These are phyloP conservation scores for Sonneratia alba DNA, from an alignment of 345 rosid species.

Conservation along the genomic window DNA sequence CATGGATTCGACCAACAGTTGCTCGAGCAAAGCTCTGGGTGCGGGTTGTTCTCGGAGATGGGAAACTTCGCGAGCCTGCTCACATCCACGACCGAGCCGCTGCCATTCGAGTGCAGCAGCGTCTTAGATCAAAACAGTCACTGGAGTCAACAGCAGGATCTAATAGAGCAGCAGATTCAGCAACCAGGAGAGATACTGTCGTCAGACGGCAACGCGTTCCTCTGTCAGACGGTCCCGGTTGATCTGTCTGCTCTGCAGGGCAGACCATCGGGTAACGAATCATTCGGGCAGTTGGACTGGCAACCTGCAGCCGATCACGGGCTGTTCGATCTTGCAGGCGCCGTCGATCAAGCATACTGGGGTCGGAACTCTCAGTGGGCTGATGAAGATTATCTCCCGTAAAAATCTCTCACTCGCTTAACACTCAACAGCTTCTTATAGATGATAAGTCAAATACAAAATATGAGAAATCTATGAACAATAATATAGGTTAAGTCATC, in stretches of 20 bases:
- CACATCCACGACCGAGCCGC: conserved; percentile 29
- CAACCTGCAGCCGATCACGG: conserved; percentile 43
- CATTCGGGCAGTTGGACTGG: conserved; percentile 81
- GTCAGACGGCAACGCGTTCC: conserved; percentile 28
- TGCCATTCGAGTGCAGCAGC: conserved; percentile 40
- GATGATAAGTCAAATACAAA: background rate
- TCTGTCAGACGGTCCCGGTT: conserved; percentile 38
- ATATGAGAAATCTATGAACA: conserved; percentile 4
- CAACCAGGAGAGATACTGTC: conserved; percentile 17
- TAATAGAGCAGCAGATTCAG: conserved; percentile 16
- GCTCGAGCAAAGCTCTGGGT: conserved; percentile 18
- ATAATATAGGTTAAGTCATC: background rate
- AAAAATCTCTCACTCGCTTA: conserved; percentile 20
- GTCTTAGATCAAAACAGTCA: conserved; percentile 20
- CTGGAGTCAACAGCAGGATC: conserved; percentile 8
- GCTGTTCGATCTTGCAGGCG: conserved; percentile 55
- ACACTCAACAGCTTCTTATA: background rate
- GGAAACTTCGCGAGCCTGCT: conserved; percentile 50
- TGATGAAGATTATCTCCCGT: conserved; percentile 72
- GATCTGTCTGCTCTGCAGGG: conserved; percentile 23
- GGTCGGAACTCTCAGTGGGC: conserved; percentile 65
- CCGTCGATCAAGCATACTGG: conserved; percentile 84
- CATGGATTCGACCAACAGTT: conserved; percentile 39
- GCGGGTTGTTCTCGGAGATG: conserved; percentile 59
- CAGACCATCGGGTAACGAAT: conserved; percentile 26